phyloP scores from a whole-genome alignment of 192 early-diverging fungal genomes.

The Mortierella claussenii region DNA sequence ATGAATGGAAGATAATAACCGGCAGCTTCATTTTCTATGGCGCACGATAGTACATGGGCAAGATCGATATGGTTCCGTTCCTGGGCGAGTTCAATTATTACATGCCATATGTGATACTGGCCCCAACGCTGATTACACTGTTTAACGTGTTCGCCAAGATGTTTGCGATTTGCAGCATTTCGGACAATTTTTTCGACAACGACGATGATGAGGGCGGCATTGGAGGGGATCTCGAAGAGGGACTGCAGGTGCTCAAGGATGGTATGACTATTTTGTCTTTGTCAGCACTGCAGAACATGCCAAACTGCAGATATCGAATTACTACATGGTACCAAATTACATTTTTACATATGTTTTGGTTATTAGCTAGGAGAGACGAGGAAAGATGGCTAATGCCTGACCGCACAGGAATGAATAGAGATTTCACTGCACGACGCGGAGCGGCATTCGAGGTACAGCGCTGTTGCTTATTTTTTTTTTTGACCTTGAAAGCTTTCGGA shows the following conservation, averaged over 20 bases:
- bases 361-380: slow-evolving; percentile 40
- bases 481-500: too few species aligned
- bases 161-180: slow-evolving; percentile 70
- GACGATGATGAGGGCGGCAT: slow-evolving; percentile 54
- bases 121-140: slow-evolving; percentile 78
- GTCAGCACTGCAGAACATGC: not conserved
- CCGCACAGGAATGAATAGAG: slow-evolving; percentile 36
- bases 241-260: slow-evolving; percentile 40
- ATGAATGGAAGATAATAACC: too few species aligned
- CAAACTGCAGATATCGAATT: not conserved
- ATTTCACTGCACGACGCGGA: slow-evolving; percentile 41
- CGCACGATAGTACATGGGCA: slow-evolving; percentile 70
- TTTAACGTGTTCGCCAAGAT: slow-evolving; percentile 89
- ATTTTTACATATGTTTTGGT: not conserved
- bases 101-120: slow-evolving; percentile 87
- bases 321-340: not conserved
- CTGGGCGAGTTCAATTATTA: slow-evolving; percentile 90
- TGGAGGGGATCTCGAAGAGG: slow-evolving; percentile 45
- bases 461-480: not conserved
- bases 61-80: slow-evolving; percentile 89
- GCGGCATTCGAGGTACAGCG: slow-evolving; percentile 32
- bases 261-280: slow-evolving; percentile 6
- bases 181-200: slow-evolving; percentile 50
- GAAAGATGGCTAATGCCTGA: slow-evolving; percentile 43
- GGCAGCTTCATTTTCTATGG: not conserved